Evolutionary conservation across 441 rosid species (phyloP), one percentile per base, ranked within the genome.

Genomic region (Syzygium syzygioides): DNA sequence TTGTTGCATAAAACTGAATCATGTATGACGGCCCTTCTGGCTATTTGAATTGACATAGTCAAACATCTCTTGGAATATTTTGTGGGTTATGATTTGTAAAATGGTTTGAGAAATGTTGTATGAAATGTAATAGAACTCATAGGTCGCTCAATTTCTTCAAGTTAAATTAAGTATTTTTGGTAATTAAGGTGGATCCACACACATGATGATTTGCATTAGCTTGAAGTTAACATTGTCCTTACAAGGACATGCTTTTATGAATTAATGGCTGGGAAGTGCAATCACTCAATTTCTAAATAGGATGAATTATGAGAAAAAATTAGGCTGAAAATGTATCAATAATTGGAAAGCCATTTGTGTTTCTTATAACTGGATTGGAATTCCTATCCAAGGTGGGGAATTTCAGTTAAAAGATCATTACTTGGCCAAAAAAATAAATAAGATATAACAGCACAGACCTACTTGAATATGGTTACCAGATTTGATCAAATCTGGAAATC

Each of bases 1-100:
- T 59, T 28, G 28, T 26, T 59, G 64, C 5, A 12, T 59, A 59
- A 57, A 59, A 30, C 30, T 26, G 13, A 17, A 59, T 26, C 12
- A 7, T 30, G 30, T 30, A 4, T 59, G 12, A 14, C 28, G 4
- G 7, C 64, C 64, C 26, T 59, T 59, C 37, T n/a, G 64, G 30
- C 13, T 59, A 59, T 12, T 59, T 59, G 30, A 59, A 59, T 26
- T 59, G 64, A 59, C 64, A 59, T 59, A 26, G 28, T 26, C 26
- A 59, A 59, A 30, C 64, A 59, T 59, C 30, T 59, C 64, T 59
- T 26, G 64, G 26, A 90, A 91, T 91, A 90, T 85, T 76, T 86
- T 28, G 41, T 59, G 4, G 64, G 64, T 26, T 59, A 32, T 5
- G 52, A 23, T 52, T 9, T 14, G 57, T 10, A 23, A 68, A 57